Percentiles rank a stretch among this genome's conserved stretches.
phyloP scores from a whole-genome alignment of 1,139 yeast genomes.

The Ogataea hybrid region DNA sequence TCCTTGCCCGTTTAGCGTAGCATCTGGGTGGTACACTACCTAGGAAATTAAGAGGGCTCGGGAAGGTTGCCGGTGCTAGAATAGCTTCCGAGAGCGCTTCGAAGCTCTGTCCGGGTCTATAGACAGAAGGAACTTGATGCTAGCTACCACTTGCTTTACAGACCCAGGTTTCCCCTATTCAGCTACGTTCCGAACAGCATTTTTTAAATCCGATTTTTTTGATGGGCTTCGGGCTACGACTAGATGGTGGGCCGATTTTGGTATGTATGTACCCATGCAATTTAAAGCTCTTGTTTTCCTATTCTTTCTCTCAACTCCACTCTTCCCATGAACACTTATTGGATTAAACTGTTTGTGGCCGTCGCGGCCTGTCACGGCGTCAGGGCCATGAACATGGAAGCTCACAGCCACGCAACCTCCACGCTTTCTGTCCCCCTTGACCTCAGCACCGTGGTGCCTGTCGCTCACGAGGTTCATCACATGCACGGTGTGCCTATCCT shows the following conservation, averaged over 20 bases:
- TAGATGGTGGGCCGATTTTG: neutral
- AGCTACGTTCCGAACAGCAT: too few relatives aligned
- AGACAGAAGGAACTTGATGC: too few relatives aligned
- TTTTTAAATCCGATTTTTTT: neutral
- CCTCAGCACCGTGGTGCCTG: constrained; percentile 30
- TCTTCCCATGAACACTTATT: neutral
- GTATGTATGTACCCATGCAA: neutral
- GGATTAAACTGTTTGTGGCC: neutral
- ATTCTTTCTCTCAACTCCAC: neutral
- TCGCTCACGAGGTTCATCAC: constrained; percentile 52
- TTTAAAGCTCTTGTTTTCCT: neutral
- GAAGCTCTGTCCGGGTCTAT: too few relatives aligned
- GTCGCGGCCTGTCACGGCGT: neutral
- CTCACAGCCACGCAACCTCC: constrained; percentile 9
- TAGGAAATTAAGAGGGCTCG: too few relatives aligned
- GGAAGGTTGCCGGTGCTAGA: too few relatives aligned
- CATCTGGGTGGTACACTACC: too few relatives aligned
- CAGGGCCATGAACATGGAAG: constrained; percentile 23
- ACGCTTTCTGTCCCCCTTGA: constrained; percentile 1
- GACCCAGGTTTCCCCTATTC: too few relatives aligned
- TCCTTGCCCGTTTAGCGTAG: too few relatives aligned
- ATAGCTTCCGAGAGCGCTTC: too few relatives aligned
- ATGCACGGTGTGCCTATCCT: constrained; percentile 78
- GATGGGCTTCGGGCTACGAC: neutral
- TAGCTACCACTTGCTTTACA: too few relatives aligned